Percentiles rank a stretch among this genome's conserved stretches.
phyloP scores from a whole-genome alignment of 2,329 filamentous ascomycete species.

The Alternaria hordeiaustralica region DNA sequence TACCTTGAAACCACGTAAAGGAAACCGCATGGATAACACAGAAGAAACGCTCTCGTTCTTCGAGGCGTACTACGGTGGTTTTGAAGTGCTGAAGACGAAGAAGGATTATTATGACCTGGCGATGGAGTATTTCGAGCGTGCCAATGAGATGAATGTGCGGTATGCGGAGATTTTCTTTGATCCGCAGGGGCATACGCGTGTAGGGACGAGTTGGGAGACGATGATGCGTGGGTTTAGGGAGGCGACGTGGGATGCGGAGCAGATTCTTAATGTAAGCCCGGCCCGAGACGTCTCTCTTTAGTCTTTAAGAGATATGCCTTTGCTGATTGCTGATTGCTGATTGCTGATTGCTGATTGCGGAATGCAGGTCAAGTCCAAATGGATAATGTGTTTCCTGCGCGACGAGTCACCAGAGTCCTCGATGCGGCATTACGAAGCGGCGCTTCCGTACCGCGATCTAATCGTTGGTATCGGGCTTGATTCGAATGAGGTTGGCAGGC shows the following conservation, averaged over 20 bases:
- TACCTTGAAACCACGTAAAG: conserved; percentile 6
- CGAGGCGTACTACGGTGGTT: conserved; percentile 29
- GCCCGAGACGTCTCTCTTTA: neutral
- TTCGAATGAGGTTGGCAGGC: conserved; percentile 53
- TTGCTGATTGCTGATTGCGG: too few species aligned
- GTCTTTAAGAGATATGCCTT: fast-evolving
- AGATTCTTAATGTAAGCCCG: conserved; percentile 2
- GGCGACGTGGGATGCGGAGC: conserved; percentile 39
- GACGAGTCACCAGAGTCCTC: conserved; percentile 45
- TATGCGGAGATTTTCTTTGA: conserved; percentile 55
- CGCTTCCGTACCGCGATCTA: conserved; percentile 45
- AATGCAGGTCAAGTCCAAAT: conserved; percentile 27
- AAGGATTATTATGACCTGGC: conserved; percentile 51
- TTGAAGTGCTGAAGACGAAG: conserved; percentile 44
- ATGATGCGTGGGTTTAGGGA: conserved; percentile 36
- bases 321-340: neutral
- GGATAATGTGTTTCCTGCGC: conserved; percentile 55
- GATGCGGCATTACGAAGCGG: conserved; percentile 46
- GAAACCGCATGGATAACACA: conserved; percentile 17
- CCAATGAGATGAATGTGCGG: conserved; percentile 48
- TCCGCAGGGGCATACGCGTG: conserved; percentile 51
- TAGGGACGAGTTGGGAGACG: conserved; percentile 41
- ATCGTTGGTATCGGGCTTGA: conserved; percentile 56
- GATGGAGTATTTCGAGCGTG: conserved; percentile 48
- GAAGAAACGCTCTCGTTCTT: conserved; percentile 25